Evolutionary conservation across 306 rosid genomes (phyloP), one percentile per base, ranked within the genome.

Genomic region (Cyamopsis tetragonoloba): DNA sequence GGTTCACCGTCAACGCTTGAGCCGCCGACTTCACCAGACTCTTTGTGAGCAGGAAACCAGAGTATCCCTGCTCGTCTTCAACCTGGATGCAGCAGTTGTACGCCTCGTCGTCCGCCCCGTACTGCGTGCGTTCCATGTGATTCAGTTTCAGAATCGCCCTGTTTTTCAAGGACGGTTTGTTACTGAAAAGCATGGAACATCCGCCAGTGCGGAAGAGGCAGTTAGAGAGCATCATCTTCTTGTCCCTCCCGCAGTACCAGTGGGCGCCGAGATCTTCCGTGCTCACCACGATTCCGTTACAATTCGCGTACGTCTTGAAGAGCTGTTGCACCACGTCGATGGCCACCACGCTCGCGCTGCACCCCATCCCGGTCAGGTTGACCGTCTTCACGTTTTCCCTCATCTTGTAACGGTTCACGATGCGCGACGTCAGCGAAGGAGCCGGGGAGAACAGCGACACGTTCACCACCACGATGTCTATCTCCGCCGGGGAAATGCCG

Each of bases 321-420:
- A 87, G 59, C 11, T 72, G 88, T 46, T 82, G 91, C 35, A 92
- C 96, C 14, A 92, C 58, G 39, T 89, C 98, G 15, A 92, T 70
- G 1, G 81, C 95, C 0, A 84, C 86, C 2, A 89, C 81, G 41
- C 96, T 92, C 3, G 87, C 95, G 61, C 96, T 87, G 51, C 95
- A 92, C 3, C 98, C 96, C 96, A 92, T 92, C 46, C 98, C 98
- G 0, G 98, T 39, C 15, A 92, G 91, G 66, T 89, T 92, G 69
- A 82, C 79, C 4, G 82, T 62, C 66, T 85, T 89, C 0, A 92
- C 19, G 22, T 85, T 81, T n/a, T 85, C 79, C 59, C 88, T 81
- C 98, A 87, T 87, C 34, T 81, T 86, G 96, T 92, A 92, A 17
- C 80, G 73, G 82, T 89, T 89, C 10, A 87, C 59, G 8, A 92